phyloP scores from a whole-genome alignment of 495 filamentous ascomycete genomes.

The Penicillium canariense region DNA sequence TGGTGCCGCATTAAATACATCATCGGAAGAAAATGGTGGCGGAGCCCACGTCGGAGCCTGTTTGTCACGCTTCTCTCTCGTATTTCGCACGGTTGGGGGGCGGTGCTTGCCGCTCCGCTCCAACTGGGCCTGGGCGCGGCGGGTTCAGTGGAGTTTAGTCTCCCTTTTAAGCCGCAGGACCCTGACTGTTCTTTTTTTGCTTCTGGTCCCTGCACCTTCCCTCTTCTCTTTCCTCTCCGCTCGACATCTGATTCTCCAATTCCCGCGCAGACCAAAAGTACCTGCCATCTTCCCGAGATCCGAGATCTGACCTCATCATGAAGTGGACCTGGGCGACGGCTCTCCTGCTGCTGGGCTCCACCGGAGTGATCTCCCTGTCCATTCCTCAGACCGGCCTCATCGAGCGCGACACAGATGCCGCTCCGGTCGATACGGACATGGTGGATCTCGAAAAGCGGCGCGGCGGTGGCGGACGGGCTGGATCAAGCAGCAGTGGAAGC shows the following conservation, averaged over 20 bases:
- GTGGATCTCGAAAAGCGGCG: constrained; percentile 47
- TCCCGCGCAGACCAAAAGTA: background rate
- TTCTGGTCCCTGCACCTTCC: background rate
- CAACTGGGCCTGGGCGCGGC: too few relatives aligned
- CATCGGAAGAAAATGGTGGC: background rate
- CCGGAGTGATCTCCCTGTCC: constrained; percentile 26
- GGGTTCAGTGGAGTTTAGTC: background rate
- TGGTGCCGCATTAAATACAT: background rate
- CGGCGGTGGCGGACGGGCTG: constrained; percentile 42
- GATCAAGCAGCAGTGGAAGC: background rate
- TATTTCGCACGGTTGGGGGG: too few relatives aligned
- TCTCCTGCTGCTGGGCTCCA: constrained; percentile 31
- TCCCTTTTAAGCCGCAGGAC: background rate
- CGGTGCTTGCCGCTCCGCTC: background rate
- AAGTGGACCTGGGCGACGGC: constrained; percentile 29
- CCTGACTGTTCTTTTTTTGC: background rate
- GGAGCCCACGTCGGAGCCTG: too few relatives aligned
- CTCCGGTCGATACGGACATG: constrained; percentile 8
- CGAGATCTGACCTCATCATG: constrained; percentile 23
- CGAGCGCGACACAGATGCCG: constrained; percentile 24
- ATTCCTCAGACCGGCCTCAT: constrained; percentile 28
- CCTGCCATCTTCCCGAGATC: background rate
- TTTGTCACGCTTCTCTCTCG: too few relatives aligned
- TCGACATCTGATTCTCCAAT: too few relatives aligned
- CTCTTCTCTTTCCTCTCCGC: background rate